A percentile compares a stretch with the other conserved stretches of the same genome.
Evolutionary conservation across 73 alveolate species (phyloP).

Genomic region (Tetrahymena elliotti): DNA sequence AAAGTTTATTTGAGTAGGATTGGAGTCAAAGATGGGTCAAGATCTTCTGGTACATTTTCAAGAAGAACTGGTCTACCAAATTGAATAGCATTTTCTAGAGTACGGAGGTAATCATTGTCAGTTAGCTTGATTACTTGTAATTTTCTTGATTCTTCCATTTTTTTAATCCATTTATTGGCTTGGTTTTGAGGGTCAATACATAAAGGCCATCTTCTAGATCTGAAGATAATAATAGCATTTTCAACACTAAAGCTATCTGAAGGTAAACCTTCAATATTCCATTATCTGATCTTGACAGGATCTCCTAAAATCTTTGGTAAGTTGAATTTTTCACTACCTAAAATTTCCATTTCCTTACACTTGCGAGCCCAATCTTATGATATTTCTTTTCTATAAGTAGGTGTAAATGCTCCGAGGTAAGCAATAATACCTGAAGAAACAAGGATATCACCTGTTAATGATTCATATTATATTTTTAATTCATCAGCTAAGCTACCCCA

Average conservation of each 20-base stretch:
- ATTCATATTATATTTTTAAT: conserved; percentile 73
- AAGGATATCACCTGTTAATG: conserved; percentile 95
- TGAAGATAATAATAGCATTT: conserved; percentile 91
- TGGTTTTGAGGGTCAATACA: conserved; percentile 93
- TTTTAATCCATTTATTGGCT: conserved; percentile 79
- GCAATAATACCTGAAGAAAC: conserved; percentile 98
- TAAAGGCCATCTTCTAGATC: conserved; percentile 97
- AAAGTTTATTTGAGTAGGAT: conserved; percentile 86
- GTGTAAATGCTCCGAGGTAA: conserved; percentile 94
- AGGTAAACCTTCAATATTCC: conserved; percentile 98
- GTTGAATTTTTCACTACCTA: conserved; percentile 79
- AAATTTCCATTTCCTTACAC: conserved; percentile 79
- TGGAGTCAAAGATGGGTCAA: conserved; percentile 96
- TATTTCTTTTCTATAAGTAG: conserved; percentile 73
- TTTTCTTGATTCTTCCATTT: conserved; percentile 60
- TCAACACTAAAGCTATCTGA: conserved; percentile 94
- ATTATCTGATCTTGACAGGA: conserved; percentile 94
- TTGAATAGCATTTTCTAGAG: conserved; percentile 69
- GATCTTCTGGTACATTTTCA: conserved; percentile 88
- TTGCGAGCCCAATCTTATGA: conserved; percentile 85
- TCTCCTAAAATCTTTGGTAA: conserved; percentile 90
- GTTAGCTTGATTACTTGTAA: conserved; percentile 71
- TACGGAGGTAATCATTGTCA: conserved; percentile 71
- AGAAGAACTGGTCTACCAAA: conserved; percentile 93
- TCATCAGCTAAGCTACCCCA: conserved; percentile 88